Evolutionary conservation across 768 basidiomycete genomes (phyloP).

Genomic region (Cystofilobasidium bisporidii): DNA sequence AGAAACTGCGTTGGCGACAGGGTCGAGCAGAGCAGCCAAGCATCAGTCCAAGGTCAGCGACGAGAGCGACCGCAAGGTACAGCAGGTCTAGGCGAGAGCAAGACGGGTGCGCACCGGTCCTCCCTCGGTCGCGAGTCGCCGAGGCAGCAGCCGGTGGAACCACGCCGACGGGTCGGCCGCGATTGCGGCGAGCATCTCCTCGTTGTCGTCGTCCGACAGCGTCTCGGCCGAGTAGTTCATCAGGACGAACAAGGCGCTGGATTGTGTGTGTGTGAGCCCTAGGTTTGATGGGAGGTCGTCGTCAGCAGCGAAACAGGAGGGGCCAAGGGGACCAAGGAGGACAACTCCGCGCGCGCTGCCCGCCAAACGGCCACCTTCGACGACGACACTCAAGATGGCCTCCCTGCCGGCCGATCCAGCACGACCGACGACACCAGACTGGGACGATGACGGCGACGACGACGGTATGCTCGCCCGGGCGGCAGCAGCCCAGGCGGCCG

Average conservation of each 20-base stretch:
- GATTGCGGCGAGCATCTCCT: not conserved
- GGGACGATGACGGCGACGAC: not conserved
- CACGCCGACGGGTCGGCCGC: not conserved
- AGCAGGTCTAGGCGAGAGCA: not conserved
- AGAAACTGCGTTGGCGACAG: no score
- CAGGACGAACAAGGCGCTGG: no score
- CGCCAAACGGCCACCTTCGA: no score
- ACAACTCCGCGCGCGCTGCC: no score
- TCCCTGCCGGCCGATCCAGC: not conserved
- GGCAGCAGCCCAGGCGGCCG: not conserved
- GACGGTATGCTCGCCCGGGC: not conserved
- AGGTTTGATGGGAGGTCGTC: no score
- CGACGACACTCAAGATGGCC: no score
- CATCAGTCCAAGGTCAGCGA: no score
- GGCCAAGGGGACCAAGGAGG: no score
- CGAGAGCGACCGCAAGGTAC: no score
- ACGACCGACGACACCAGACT: not conserved
- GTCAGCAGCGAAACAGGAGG: no score
- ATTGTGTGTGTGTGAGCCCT: no score
- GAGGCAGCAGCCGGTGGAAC: not conserved
- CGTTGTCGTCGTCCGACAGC: not conserved
- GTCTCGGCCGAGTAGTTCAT: not conserved
- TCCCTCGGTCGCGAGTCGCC: not conserved
- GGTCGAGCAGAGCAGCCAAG: no score
- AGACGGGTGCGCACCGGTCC: not conserved